Evolutionary conservation across 805 yeast genomes (phyloP).

Genomic region (Lachancea nothofagi): DNA sequence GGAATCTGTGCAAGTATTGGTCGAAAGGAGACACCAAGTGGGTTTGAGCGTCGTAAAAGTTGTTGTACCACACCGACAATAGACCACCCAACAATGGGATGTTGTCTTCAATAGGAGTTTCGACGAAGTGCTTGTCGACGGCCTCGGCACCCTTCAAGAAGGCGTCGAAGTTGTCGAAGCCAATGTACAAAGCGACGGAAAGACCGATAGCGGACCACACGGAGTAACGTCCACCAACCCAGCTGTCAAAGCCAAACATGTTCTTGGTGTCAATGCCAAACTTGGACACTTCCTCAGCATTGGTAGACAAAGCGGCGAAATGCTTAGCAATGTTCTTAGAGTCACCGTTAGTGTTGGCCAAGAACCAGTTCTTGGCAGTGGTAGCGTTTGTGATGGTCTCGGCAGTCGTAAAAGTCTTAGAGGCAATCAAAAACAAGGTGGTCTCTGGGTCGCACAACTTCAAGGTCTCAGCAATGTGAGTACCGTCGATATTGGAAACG

Average conservation of each 20-base stretch:
- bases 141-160: constrained; percentile 98
- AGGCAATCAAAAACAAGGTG: constrained; percentile 86
- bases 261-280: constrained; percentile 96
- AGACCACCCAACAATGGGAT: constrained; percentile 93
- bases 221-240: constrained; percentile 99
- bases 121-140: constrained; percentile 82
- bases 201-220: constrained; percentile 99
- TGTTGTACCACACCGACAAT: constrained; percentile 96
- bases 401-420: constrained; percentile 98
- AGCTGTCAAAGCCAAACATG: constrained; percentile 96
- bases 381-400: constrained; percentile 96
- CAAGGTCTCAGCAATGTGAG: constrained; percentile 88
- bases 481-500: constrained; percentile 98
- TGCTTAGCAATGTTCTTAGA: constrained; percentile 83
- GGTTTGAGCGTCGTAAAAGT: constrained; percentile 96
- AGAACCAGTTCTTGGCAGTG: constrained; percentile 93
- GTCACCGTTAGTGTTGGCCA: constrained; percentile 55
- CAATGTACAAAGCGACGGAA: constrained; percentile 90
- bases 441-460: constrained; percentile 80
- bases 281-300: constrained; percentile 82
- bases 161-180: constrained; percentile 86
- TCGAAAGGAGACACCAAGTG: constrained; percentile 98
- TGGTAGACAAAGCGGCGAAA: constrained; percentile 94
- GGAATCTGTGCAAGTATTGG: constrained; percentile 98
- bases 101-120: constrained; percentile 82